These are phyloP conservation scores for Oenanthe sinensis DNA, from an alignment of 129 eudicot species.

Conservation along the genomic window DNA sequence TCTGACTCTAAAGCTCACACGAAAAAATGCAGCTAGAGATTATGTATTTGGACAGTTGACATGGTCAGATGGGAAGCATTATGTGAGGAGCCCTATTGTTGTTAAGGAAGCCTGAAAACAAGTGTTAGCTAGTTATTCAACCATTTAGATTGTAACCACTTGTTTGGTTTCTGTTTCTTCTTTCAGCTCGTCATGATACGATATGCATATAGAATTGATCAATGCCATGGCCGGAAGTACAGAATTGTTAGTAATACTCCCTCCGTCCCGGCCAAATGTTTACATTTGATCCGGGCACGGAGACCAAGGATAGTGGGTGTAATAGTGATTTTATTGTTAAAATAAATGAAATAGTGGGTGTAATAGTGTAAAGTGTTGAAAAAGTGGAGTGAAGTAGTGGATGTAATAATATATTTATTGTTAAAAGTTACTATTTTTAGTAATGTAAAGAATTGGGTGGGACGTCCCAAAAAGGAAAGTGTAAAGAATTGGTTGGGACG, in stretches of 20 bases:
- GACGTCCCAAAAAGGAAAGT: too few relatives aligned
- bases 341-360: too few relatives aligned
- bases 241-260: not conserved
- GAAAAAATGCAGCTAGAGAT: conserved; percentile 15
- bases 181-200: not conserved
- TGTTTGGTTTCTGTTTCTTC: not conserved
- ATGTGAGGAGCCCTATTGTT: conserved; percentile 74
- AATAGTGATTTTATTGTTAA: too few relatives aligned
- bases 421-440: too few relatives aligned
- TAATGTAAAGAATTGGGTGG: too few relatives aligned
- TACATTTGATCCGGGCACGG: too few relatives aligned
- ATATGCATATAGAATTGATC: not conserved
- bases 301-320: too few relatives aligned
- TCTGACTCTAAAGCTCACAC: conserved; percentile 30
- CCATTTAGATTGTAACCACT: not conserved
- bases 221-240: not conserved
- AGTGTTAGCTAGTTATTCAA: not conserved
- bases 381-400: too few relatives aligned
- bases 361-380: too few relatives aligned
- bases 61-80: conserved; percentile 77
- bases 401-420: too few relatives aligned
- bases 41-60: conserved; percentile 68
- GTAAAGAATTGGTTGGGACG: too few relatives aligned
- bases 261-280: too few relatives aligned
- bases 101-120: conserved; percentile 36